These are phyloP conservation scores for Cornus kousa DNA, from an alignment of 148 eudicot genomes.

Conservation along the genomic window DNA sequence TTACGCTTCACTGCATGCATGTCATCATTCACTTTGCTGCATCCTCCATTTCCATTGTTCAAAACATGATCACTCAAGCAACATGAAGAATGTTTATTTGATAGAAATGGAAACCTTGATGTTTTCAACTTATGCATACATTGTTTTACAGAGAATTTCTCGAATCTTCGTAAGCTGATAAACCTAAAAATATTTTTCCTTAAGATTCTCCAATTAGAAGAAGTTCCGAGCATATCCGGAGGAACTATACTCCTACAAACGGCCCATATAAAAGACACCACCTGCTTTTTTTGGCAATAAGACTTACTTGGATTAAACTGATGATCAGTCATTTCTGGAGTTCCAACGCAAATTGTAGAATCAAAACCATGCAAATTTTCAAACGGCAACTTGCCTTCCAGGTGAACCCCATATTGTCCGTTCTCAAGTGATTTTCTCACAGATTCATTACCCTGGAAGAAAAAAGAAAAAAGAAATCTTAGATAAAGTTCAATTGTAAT, in stretches of 20 bases:
- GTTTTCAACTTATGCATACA: slow-evolving; percentile 56
- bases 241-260: slow-evolving; percentile 75
- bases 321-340: slow-evolving; percentile 19
- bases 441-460: slow-evolving; percentile 23
- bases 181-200: slow-evolving; percentile 66
- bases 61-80: slow-evolving; percentile 15
- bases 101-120: slow-evolving; percentile 59
- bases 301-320: slow-evolving; percentile 39
- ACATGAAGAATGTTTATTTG: slow-evolving; percentile 36
- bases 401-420: not conserved
- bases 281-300: slow-evolving; percentile 57
- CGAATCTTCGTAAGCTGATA: slow-evolving; percentile 58
- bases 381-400: slow-evolving; percentile 6
- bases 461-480: not conserved
- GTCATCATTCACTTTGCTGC: slow-evolving; percentile 6
- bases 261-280: slow-evolving; percentile 86
- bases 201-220: slow-evolving; percentile 60
- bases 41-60: slow-evolving; percentile 1
- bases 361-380: slow-evolving; percentile 7
- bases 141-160: slow-evolving; percentile 63
- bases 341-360: slow-evolving; percentile 7
- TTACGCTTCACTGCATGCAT: slow-evolving; percentile 30
- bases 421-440: slow-evolving; percentile 6
- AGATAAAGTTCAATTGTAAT: no score
- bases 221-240: slow-evolving; percentile 50